phyloP scores from a whole-genome alignment of 139 green algal genomes.

The Coccomyxa sp. region DNA sequence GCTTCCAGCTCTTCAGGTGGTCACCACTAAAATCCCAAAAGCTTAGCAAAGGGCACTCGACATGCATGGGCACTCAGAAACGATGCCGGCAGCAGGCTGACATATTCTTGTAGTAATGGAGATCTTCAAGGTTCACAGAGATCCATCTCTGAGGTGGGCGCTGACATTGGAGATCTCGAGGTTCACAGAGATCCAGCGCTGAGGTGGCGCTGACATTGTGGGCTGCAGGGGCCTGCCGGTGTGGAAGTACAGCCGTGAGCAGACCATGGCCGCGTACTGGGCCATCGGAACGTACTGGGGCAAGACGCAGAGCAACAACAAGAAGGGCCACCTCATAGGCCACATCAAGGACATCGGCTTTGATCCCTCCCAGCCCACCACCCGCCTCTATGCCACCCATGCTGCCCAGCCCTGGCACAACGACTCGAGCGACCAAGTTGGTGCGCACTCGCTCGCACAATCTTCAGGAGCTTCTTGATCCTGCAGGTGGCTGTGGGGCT shows the following conservation, averaged over 20 bases:
- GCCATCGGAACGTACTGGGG: constrained; percentile 55
- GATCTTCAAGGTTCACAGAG: too few species aligned
- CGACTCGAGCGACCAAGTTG: constrained; percentile 53
- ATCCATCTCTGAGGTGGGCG: too few species aligned
- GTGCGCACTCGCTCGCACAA: constrained; percentile 1
- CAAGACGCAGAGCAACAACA: constrained; percentile 43
- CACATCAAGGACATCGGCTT: constrained; percentile 64
- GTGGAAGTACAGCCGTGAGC: constrained; percentile 28
- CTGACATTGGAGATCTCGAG: too few species aligned
- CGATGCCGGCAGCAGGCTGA: too few species aligned
- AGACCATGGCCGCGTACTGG: constrained; percentile 42
- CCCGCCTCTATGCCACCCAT: constrained; percentile 60
- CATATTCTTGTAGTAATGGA: too few species aligned
- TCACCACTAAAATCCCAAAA: too few species aligned
- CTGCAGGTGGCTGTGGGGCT: neutral
- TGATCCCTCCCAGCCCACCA: constrained; percentile 47
- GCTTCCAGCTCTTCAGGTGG: constrained; percentile 53
- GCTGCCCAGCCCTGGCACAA: constrained; percentile 53
- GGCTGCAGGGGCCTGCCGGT: constrained; percentile 43
- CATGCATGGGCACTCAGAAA: too few species aligned
- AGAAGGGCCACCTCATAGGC: constrained; percentile 48
- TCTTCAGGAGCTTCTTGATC: neutral
- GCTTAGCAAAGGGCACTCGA: too few species aligned
- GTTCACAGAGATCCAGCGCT: too few species aligned
- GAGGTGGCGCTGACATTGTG: neutral